A percentile compares a stretch with the other conserved stretches of the same genome.
phyloP scores from a whole-genome alignment of 371 early-diverging fungal species.

The Mucor piriformis region DNA sequence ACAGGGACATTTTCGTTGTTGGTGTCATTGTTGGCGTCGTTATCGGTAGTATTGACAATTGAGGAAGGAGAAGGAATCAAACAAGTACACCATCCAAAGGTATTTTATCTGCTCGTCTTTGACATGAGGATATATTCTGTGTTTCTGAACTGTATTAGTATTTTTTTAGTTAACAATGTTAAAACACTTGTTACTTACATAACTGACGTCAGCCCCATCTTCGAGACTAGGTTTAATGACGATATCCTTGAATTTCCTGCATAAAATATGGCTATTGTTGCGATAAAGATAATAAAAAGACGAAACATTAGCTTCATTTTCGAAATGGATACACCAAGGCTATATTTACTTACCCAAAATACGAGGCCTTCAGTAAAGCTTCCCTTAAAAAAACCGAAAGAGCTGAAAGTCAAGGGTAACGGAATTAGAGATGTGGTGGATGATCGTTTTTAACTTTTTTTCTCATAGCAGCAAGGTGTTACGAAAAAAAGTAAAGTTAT shows the following conservation, averaged over 20 bases:
- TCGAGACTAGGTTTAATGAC: constrained; percentile 11
- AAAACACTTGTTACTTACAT: constrained; percentile 5
- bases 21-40: constrained; percentile 3
- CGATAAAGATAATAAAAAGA: too few species aligned
- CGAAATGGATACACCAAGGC: constrained; percentile 6
- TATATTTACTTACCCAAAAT: too few species aligned
- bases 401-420: too few species aligned
- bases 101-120: neutral
- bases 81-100: constrained; percentile 7
- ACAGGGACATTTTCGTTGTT: constrained; percentile 6
- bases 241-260: neutral
- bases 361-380: too few species aligned
- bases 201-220: constrained; percentile 1
- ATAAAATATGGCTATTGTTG: neutral
- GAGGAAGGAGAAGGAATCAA: constrained; percentile 8
- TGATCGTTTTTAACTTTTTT: too few species aligned
- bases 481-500: too few species aligned
- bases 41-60: constrained; percentile 1
- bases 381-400: too few species aligned
- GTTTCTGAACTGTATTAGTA: constrained; percentile 11
- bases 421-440: too few species aligned
- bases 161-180: constrained; percentile 13
- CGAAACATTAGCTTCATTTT: neutral
- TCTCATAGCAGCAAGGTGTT: too few species aligned
- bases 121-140: constrained; percentile 10